Evolutionary conservation across 2,329 filamentous ascomycete species (phyloP).

Genomic region (Fusarium praegraminearum): DNA sequence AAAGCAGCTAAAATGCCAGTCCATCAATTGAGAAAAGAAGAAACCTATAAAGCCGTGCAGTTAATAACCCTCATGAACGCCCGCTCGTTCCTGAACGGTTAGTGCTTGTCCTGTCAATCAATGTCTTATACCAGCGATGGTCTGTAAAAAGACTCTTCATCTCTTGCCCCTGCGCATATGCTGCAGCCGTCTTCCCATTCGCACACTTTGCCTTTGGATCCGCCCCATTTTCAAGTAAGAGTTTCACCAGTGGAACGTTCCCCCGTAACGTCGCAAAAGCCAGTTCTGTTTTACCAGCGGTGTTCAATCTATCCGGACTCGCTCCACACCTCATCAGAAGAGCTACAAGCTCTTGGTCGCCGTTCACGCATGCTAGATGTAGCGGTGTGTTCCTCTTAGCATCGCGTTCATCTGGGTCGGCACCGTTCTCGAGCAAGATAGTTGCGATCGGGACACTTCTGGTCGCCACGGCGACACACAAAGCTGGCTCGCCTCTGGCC

Average conservation of each 20-base stretch:
- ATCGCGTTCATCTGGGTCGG: neutral
- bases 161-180: neutral
- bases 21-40: too few relatives aligned
- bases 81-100: neutral
- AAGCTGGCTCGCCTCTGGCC: fast-evolving
- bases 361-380: neutral
- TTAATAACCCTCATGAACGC: neutral
- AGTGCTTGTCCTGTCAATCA: constrained; percentile 1
- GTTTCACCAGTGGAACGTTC: neutral
- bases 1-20: fast-evolving
- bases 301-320: neutral
- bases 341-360: neutral
- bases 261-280: neutral
- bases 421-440: fast-evolving
- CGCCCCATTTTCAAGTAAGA: constrained; percentile 3
- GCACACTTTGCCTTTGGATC: constrained; percentile 9
- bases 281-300: neutral
- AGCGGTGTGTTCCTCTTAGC: neutral
- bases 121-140: neutral
- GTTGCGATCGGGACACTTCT: fast-evolving
- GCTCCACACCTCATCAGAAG: neutral
- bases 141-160: neutral
- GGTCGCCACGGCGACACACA: neutral
- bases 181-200: constrained; percentile 9
- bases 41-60: too few relatives aligned